Evolutionary conservation across 495 filamentous ascomycete species (phyloP).

Genomic region (Oidiodendron maius): DNA sequence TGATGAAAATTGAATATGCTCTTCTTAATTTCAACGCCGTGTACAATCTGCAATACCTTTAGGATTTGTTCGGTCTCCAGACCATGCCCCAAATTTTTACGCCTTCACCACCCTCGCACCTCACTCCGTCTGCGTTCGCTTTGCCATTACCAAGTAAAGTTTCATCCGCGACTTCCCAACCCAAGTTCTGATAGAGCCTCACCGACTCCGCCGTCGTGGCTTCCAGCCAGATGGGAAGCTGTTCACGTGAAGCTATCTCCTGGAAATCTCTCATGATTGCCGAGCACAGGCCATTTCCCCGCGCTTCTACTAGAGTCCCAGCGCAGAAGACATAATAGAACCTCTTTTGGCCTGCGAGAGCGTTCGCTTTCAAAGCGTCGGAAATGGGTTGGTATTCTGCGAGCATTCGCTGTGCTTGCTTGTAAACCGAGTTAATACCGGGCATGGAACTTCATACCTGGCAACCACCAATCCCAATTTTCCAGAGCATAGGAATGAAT

Average conservation of each 20-base stretch:
- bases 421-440: not conserved
- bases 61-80: conserved; percentile 14
- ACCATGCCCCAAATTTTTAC: conserved; percentile 15
- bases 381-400: not conserved
- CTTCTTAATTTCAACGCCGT: too few species aligned
- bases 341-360: not conserved
- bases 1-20: too few species aligned
- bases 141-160: conserved; percentile 16
- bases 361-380: conserved; percentile 2
- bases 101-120: conserved; percentile 3
- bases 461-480: conserved; percentile 6
- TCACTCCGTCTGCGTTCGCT: not conserved
- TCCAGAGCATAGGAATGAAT: conserved; percentile 7
- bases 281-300: conserved; percentile 4
- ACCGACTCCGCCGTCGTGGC: conserved; percentile 2
- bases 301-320: not conserved
- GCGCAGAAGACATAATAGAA: conserved; percentile 16
- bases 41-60: too few species aligned
- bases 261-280: conserved; percentile 7
- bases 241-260: conserved; percentile 2
- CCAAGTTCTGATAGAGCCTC: conserved; percentile 6
- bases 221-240: conserved; percentile 17
- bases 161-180: conserved; percentile 6
- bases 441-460: not conserved
- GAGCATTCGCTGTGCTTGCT: conserved; percentile 1